These are phyloP conservation scores for Zygotorulaspora sp. DNA, from an alignment of 805 yeast species.

Conservation along the genomic window DNA sequence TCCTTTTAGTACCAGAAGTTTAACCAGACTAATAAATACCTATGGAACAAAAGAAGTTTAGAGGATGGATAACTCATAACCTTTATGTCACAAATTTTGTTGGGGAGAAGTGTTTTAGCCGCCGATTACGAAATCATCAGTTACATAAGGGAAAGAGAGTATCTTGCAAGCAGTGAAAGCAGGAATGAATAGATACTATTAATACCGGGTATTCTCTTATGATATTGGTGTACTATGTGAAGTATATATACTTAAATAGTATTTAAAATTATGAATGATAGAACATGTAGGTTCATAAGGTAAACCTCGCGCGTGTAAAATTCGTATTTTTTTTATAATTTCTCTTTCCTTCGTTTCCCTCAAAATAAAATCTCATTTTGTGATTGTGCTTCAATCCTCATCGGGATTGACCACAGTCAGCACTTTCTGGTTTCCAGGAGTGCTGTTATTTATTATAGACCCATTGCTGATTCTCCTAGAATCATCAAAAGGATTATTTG, in stretches of 20 bases:
- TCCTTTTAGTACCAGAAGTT: no score
- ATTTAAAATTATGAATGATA: constrained; percentile 1
- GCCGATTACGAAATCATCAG: no score
- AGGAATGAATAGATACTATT: not conserved
- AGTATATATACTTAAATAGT: not conserved
- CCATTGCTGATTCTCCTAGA: constrained; percentile 83
- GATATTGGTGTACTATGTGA: not conserved
- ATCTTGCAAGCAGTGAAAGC: no score
- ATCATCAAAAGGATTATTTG: constrained; percentile 64
- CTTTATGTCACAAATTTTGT: no score
- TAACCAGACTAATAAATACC: no score
- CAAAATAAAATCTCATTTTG: not conserved
- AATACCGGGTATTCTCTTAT: not conserved
- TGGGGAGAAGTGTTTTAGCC: no score
- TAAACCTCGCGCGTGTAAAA: not conserved
- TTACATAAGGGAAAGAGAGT: no score
- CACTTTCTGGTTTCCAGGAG: constrained; percentile 53
- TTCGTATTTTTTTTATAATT: not conserved
- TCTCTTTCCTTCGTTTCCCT: not conserved
- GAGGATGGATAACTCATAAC: no score
- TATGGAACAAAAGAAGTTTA: no score
- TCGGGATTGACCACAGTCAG: constrained; percentile 89
- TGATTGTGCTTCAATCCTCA: constrained; percentile 30
- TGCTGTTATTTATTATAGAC: constrained; percentile 79
- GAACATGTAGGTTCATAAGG: not conserved